Evolutionary conservation across 805 yeast genomes (phyloP).

Genomic region (Cyberlindnera amylophila): DNA sequence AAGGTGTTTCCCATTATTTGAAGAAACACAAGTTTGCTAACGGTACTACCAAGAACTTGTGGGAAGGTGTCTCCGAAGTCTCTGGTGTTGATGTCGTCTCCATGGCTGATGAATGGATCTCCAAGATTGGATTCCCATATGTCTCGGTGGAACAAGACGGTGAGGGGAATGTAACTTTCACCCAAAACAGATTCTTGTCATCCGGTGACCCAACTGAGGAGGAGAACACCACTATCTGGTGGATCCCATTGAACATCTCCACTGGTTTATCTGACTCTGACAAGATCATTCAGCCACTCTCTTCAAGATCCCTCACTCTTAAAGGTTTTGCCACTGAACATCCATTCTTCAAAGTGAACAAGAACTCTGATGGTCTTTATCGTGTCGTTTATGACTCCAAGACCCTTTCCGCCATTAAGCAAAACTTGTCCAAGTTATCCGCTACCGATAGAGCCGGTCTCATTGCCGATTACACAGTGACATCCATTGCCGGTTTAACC

Average conservation of each 20-base stretch:
- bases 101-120: constrained; percentile 76
- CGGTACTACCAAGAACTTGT: constrained; percentile 69
- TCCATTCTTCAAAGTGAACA: constrained; percentile 63
- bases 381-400: constrained; percentile 65
- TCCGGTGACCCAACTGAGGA: constrained; percentile 71
- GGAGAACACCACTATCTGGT: constrained; percentile 65
- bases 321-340: constrained; percentile 34
- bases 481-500: constrained; percentile 66
- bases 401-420: constrained; percentile 60
- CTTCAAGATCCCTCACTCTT: constrained; percentile 43
- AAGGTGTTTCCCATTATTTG: constrained; percentile 75
- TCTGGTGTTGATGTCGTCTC: constrained; percentile 66
- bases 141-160: constrained; percentile 53
- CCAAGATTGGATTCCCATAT: constrained; percentile 74
- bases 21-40: constrained; percentile 73
- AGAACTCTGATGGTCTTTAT: constrained; percentile 69
- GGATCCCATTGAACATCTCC: constrained; percentile 47
- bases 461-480: constrained; percentile 66
- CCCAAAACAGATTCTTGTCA: constrained; percentile 69
- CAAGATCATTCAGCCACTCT: constrained; percentile 53
- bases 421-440: constrained; percentile 51
- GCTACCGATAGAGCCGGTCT: constrained; percentile 73
- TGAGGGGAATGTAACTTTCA: constrained; percentile 44
- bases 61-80: constrained; percentile 64
- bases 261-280: constrained; percentile 44